A percentile compares a stretch with the other conserved stretches of the same genome.
Conservation (phyloP, 1,284 basidiomycete genomes). For the Volvariella surrecta region DNA sequence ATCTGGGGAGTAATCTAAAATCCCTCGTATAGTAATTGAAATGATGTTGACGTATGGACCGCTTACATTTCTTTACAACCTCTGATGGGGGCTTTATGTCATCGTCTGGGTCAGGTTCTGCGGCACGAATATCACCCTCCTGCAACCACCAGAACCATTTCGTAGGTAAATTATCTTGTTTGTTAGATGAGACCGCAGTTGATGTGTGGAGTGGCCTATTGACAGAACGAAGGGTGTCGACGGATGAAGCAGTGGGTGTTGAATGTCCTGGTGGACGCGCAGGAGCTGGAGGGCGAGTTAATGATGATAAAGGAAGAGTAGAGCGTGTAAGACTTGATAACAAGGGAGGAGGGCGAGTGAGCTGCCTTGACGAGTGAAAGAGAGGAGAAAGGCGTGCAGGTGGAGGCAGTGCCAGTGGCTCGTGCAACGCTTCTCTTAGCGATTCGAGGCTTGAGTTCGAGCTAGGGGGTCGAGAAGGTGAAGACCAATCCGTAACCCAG, state of each 20-base stretch:
- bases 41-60: not conserved
- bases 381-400: conserved; percentile 36
- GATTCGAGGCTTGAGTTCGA: conserved; percentile 19
- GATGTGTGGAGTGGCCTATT: conserved; percentile 27
- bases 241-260: conserved; percentile 37
- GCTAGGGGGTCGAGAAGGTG: conserved; percentile 18
- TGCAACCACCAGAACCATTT: not conserved
- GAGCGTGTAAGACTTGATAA: conserved; percentile 53
- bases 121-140: not conserved
- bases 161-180: not conserved
- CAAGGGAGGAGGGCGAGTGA: conserved; percentile 44
- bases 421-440: conserved; percentile 32
- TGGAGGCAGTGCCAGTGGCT: conserved; percentile 30
- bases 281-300: conserved; percentile 31
- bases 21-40: not conserved
- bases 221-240: conserved; percentile 57
- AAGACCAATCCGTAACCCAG: conserved; percentile 30
- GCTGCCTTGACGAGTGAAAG: conserved; percentile 22
- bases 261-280: conserved; percentile 30
- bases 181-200: not conserved
- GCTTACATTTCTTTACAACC: not conserved
- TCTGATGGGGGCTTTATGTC: not conserved
- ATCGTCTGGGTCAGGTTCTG: not conserved
- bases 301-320: conserved; percentile 55
- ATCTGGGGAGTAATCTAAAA: conserved; percentile 13